Base-by-base conservation (phyloP, 345 rosid species). In the Bretschneidera sinensis region DNA sequence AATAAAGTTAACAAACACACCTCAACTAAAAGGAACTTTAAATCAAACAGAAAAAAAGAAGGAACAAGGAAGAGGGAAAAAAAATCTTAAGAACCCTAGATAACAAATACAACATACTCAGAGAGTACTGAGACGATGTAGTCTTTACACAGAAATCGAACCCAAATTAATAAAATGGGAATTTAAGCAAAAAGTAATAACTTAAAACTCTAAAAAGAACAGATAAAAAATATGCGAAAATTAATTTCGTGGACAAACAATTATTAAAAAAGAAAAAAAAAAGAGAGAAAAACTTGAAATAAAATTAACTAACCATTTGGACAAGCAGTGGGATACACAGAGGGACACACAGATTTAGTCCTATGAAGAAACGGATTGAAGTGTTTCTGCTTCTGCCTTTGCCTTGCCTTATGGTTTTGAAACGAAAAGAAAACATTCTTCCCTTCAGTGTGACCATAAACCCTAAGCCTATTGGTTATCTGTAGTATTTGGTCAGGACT, bases 391-490 rank as follows among this genome's bases (percentile, higher is more conserved):
- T 86, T 90, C 76, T 88, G 99, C 45, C 97, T 80, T 63, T 83
- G 97, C 49, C 99, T 81, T 21, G 99, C 99, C 76, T 90, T 90
- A 24, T 94, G 97, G 79, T 94, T 94, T 61, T 94, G 99, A 54
- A 94, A 94, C 99, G 97, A 90, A 55, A 90, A 94, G 48, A 94
- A 94, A 22, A 94, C 99, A 71, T 94, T 94, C 68, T 94, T 90
- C n/a, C 97, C 99, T 74, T 94, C 97, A 48, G 90, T 94, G 57
- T 81, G 84, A n/a, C 99, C 97, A 60, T 65, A 78, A 4, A 69
- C 88, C 22, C 79, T 83, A 22, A 94, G 96, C 62, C 84, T 80
- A 19, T 59, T 64, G 4, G 97, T 82, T 64, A 94, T 94, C 56
- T 85, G 91, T 76, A 90, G 92, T 59, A 94, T 94, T 78, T 90